Evolutionary conservation across 192 early-diverging fungal genomes (phyloP), one percentile per base, ranked within the genome.

Genomic region (Umbelopsis sp.): DNA sequence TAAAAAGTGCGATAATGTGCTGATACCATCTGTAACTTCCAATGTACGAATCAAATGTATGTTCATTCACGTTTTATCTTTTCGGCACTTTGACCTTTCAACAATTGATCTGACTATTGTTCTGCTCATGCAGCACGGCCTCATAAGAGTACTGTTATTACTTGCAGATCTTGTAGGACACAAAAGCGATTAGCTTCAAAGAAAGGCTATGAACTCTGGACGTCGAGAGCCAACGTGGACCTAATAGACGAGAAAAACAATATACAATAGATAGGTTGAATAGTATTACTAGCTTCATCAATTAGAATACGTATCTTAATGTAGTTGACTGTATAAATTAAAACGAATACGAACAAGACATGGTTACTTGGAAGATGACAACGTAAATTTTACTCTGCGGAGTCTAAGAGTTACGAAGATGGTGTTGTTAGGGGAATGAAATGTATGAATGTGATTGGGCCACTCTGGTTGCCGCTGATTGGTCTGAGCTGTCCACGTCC

Each of bases 1-100:
- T 71, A 80, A 82, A 65, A 75, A 80, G 17, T 90, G 88, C 53
- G 84, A 88, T 20, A 75, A 83, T 20, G 25, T 87, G 1, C 44
- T 87, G 59, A 49, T 90, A 20, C 88, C 88, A 6, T 85, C 79
- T 16, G 51, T 87, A 8, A 88, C 84, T 25, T 72, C 73, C 4
- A 70, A 73, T 38, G 73, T 81, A 29, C 82, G 81, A 20, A 65
- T 84, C 11, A 70, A 74, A 69, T 71, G 86, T 87, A 80, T 41
- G 51, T 65, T 14, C 3, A 12, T 0, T 50, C 16, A 25, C 8
- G 4, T 32, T 2, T 59, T 32, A 38, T 14, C 36, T 17, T 36
- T 7, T 11, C 31, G 52, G 1, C 34, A 24, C 2, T 17, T 10
- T 2, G 5, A n/a, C 6, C 0, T 26, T 41, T 44, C 3, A 54